Conservation (phyloP, 139 green algal genomes). For the Mychonastes homosphaera region DNA sequence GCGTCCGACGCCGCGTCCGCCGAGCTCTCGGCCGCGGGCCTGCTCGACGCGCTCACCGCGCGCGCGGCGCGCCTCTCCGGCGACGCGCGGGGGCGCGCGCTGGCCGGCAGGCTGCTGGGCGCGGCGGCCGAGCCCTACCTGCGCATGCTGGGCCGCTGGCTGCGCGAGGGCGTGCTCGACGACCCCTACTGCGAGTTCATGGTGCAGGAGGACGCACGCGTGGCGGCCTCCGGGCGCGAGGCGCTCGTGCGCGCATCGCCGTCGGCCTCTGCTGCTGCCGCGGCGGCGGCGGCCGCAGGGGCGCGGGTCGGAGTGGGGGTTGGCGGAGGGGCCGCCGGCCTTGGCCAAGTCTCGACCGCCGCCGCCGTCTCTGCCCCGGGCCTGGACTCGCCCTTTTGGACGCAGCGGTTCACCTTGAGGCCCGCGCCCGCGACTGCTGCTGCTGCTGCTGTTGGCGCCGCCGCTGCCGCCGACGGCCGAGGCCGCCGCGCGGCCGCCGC, state of each 20-base stretch:
- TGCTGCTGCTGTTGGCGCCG: too few species aligned
- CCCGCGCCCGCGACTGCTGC: too few species aligned
- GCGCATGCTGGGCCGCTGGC: slow-evolving; percentile 63
- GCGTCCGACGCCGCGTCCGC: slow-evolving; percentile 33
- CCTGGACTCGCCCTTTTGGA: slow-evolving; percentile 80
- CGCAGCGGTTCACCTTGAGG: slow-evolving; percentile 57
- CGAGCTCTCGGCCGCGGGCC: slow-evolving; percentile 15
- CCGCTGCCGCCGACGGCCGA: neutral
- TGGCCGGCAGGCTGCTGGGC: slow-evolving; percentile 57
- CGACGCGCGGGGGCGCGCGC: slow-evolving; percentile 28
- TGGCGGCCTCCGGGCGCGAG: too few species aligned
- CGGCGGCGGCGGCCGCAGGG: too few species aligned
- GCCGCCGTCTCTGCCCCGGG: too few species aligned
- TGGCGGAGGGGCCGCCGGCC: too few species aligned
- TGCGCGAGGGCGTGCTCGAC: slow-evolving; percentile 63
- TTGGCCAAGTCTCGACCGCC: too few species aligned
- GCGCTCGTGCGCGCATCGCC: too few species aligned
- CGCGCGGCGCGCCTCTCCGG: slow-evolving; percentile 30
- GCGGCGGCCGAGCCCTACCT: slow-evolving; percentile 70
- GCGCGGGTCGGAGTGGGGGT: too few species aligned
- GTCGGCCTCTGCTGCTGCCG: too few species aligned
- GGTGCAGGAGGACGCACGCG: slow-evolving; percentile 32
- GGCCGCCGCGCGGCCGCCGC: neutral
- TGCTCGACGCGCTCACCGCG: slow-evolving; percentile 64
- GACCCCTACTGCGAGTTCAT: slow-evolving; percentile 89